These are phyloP conservation scores for Epithemia pelagica DNA, from an alignment of 108 stramenopile species.

Conservation along the genomic window DNA sequence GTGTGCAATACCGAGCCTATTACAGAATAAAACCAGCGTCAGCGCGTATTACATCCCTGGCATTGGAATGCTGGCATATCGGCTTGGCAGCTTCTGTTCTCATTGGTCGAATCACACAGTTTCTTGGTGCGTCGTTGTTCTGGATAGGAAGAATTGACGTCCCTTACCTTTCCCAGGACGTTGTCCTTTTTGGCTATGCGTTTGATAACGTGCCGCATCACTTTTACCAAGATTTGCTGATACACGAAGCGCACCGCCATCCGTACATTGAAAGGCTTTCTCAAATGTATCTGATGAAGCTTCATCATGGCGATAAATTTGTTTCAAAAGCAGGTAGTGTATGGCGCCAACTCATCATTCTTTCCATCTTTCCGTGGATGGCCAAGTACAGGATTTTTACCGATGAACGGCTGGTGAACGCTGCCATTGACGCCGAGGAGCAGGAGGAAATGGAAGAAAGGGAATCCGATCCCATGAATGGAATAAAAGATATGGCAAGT, in stretches of 20 bases:
- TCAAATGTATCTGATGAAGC: constrained; percentile 56
- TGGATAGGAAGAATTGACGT: constrained; percentile 38
- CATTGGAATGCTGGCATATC: constrained; percentile 36
- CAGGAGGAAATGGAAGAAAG: neutral
- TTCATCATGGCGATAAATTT: constrained; percentile 44
- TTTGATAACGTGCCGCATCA: constrained; percentile 9
- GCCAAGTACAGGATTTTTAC: constrained; percentile 3
- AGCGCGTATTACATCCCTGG: constrained; percentile 15
- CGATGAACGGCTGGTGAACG: constrained; percentile 1
- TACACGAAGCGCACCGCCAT: constrained; percentile 50
- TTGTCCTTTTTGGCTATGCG: constrained; percentile 4
- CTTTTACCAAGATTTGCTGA: constrained; percentile 6
- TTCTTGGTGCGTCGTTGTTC: constrained; percentile 21
- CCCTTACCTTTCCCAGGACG: constrained; percentile 44
- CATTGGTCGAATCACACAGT: constrained; percentile 27
- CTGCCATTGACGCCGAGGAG: constrained; percentile 1
- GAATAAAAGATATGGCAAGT: neutral
- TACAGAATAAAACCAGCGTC: constrained; percentile 24
- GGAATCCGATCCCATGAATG: neutral
- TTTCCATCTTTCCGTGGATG: constrained; percentile 32
- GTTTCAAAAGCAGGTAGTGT: constrained; percentile 36
- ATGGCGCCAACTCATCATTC: constrained; percentile 37
- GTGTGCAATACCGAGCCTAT: constrained; percentile 21
- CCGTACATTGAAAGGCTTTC: constrained; percentile 54
- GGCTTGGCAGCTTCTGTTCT: constrained; percentile 35